These are phyloP conservation scores for Penicillium coprophilum DNA, from an alignment of 495 filamentous ascomycete genomes.

Conservation along the genomic window DNA sequence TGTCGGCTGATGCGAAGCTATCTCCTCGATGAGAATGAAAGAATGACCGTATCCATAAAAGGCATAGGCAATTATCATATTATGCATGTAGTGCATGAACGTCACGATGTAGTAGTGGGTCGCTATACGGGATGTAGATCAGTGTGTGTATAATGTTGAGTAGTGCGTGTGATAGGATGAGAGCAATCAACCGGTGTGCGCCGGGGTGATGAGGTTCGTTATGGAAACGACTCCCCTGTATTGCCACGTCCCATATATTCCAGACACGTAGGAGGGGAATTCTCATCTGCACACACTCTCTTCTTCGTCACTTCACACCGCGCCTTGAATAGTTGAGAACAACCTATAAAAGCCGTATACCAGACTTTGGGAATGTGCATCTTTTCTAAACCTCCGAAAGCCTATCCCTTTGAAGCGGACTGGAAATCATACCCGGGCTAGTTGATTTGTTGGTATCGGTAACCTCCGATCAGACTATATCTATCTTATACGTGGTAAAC, in stretches of 20 bases:
- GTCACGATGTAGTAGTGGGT: neutral
- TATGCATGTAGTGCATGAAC: constrained; percentile 4
- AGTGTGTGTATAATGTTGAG: neutral
- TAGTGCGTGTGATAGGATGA: neutral
- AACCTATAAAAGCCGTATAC: constrained; percentile 8
- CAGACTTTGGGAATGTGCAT: neutral
- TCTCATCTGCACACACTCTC: neutral
- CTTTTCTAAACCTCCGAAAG: neutral
- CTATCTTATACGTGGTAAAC: constrained; percentile 21
- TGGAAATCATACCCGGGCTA: neutral
- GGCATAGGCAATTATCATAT: neutral
- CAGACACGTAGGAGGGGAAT: neutral
- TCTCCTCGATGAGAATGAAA: constrained; percentile 1
- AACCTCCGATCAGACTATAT: constrained; percentile 21
- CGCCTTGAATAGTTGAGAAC: neutral
- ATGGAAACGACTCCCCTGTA: neutral
- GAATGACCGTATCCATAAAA: neutral
- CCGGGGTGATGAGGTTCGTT: neutral
- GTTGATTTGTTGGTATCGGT: constrained; percentile 15
- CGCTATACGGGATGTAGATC: neutral
- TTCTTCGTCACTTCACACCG: neutral
- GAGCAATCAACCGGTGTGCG: neutral
- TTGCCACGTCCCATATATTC: constrained; percentile 1
- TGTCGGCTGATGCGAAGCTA: neutral
- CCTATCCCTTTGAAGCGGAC: neutral